Base-by-base conservation (phyloP, 768 basidiomycete species). In the Paxillus ammoniavirescens region DNA sequence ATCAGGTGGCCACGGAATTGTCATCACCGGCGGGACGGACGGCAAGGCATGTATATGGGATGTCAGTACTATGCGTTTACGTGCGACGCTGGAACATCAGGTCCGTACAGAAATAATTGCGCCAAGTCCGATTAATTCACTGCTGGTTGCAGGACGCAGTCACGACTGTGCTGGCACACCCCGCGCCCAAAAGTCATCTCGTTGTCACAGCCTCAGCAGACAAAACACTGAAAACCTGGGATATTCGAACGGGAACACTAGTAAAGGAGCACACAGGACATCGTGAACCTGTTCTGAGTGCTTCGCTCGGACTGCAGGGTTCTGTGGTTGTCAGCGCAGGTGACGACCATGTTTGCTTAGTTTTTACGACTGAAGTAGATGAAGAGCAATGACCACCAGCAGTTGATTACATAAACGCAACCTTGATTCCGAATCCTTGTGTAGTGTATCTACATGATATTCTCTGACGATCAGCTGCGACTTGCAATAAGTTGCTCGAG, bases 1-100 rank as follows among this genome's bases (percentile, higher is more conserved):
- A 0, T 78, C 75, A 5, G 74, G 60, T 8, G 79, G 80, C 4
- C 77, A 81, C 7, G 64, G 59, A 8, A 82, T 91, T 17, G 85
- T 86, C 10, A 83, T 92, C 0, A 93, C 90, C 2, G 95, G 91
- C 10, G 93, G 83, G 5, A 98, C 96, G 4, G 97, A 99, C 65
- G 93, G 94, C 0, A 95, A 93, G 66, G 89, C 86, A 15, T 93
- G 90, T 61, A 85, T 98, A 33, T 99, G 96, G 94, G 97, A 99
- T 72, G 77, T 95, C 41, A 80, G 80, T 47, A 95, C 92, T 23
- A 91, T 91, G 79, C 80, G 89, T 56, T 67, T 94, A 48, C 81
- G 97, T 52, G 80, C 87, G 15, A 93, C 90, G 13, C 73, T 97
- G 6, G 77, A 87, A 57, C 95, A 98, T 64, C 76, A 85, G 69